Conservation (phyloP, 495 filamentous ascomycete genomes). For the Clavariopsis aquatica region DNA sequence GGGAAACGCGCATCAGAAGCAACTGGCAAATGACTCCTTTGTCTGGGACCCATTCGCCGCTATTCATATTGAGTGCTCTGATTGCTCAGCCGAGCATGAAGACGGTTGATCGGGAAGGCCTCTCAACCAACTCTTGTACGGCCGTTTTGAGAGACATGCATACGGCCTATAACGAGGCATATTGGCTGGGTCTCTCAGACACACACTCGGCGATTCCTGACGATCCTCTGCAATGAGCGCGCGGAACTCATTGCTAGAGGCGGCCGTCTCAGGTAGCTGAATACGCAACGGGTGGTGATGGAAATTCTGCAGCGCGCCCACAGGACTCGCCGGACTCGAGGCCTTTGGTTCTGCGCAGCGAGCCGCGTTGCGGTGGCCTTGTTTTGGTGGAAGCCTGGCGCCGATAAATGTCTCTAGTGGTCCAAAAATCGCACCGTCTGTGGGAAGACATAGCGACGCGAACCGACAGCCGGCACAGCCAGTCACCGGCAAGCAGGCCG, state of each 20-base stretch:
- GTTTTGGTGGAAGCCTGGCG: neutral
- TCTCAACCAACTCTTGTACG: slow-evolving; percentile 20
- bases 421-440: neutral
- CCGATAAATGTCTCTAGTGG: neutral
- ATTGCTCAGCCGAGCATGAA: slow-evolving; percentile 11
- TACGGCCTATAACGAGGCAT: slow-evolving; percentile 20
- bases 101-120: slow-evolving; percentile 3
- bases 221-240: neutral
- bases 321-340: slow-evolving; percentile 15
- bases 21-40: slow-evolving; percentile 17
- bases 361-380: neutral
- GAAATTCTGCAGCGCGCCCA: slow-evolving; percentile 1
- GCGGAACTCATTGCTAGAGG: slow-evolving; percentile 1
- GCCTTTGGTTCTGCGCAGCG: slow-evolving; percentile 21
- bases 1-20: slow-evolving; percentile 22
- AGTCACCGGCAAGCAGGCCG: slow-evolving; percentile 5
- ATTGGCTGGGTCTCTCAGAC: slow-evolving; percentile 7
- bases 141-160: slow-evolving; percentile 32
- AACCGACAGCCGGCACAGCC: slow-evolving; percentile 15
- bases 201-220: neutral
- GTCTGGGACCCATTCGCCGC: slow-evolving; percentile 14
- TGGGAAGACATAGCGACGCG: slow-evolving; percentile 20
- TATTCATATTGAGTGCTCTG: slow-evolving; percentile 16
- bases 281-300: slow-evolving; percentile 10
- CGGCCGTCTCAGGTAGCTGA: slow-evolving; percentile 15